Base-by-base conservation (phyloP, 495 filamentous ascomycete genomes). In the Astrocystis sublimbata region DNA sequence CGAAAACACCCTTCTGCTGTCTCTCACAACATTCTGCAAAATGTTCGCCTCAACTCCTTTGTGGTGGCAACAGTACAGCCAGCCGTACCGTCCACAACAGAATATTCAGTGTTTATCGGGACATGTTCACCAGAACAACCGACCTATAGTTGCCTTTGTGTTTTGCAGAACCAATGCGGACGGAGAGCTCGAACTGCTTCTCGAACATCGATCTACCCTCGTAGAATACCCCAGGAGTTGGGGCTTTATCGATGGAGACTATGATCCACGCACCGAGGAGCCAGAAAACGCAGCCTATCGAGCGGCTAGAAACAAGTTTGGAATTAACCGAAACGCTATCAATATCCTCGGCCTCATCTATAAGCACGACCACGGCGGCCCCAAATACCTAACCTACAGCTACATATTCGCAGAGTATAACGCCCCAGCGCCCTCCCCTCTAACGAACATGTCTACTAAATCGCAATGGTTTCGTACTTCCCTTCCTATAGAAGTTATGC, bases 321-420 rank as follows among this genome's bases (percentile, higher is more conserved):
- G 38, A 9, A 53, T 61, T 15, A 23, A 13, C 2, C 6, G 17
- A 5, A 4, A 28, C 7, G 47, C 52, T 7, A 2, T 61, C 26
- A 45, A 61, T 12, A 15, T 36, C 6, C 36, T 53, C 21, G 47
- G 47, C 17, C 10, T 43, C 1, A 1, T 6, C 19, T 61, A 30
- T 2, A 53, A 5, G 10, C 47, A 10, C 2, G 58, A 61, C 6
- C 58, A 61, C 19, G 58, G 58, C 2, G 58, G 58, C 36, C 4
- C 26, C 24, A 61, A 53, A 40, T 36, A 46, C 24, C 17, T 61
- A 6, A 45, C 33, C 6, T 61, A 61, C 10, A 53, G 38, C 6
- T 61, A 61, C 21, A 35, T 61, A 6, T 61, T 61, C 15, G 58
- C 58, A 9, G 47, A 26, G 17, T 61, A 61, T 40, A 28, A 61